These are phyloP conservation scores for Aureobasidium sp. DNA, from an alignment of 2,329 filamentous ascomycete species.

Conservation along the genomic window DNA sequence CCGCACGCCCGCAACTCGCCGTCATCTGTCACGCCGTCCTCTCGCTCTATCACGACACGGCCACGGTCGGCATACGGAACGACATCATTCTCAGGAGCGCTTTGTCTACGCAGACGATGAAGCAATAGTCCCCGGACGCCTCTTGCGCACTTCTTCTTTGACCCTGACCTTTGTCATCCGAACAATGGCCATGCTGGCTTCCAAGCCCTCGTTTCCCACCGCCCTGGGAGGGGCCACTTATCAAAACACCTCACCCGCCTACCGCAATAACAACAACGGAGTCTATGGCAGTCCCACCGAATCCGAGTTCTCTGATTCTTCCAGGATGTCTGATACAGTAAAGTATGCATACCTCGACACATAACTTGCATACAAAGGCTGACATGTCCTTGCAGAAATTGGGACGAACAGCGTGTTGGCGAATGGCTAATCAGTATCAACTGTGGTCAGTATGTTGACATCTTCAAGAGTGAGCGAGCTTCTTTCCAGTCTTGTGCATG, in stretches of 20 bases:
- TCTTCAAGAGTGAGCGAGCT: slow-evolving; percentile 60
- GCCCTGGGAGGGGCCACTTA: slow-evolving; percentile 22
- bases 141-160: slow-evolving; percentile 7
- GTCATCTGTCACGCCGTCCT: not conserved
- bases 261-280: slow-evolving; percentile 30
- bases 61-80: not conserved
- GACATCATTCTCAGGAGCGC: not conserved
- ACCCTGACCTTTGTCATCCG: slow-evolving; percentile 3
- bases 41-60: not conserved
- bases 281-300: slow-evolving; percentile 77
- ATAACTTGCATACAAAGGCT: not conserved
- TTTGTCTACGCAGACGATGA: slow-evolving; percentile 4
- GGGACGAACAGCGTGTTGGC: slow-evolving; percentile 86
- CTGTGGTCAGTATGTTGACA: slow-evolving; percentile 84
- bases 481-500: not conserved
- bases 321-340: slow-evolving; percentile 61
- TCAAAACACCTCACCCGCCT: slow-evolving; percentile 20
- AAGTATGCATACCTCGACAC: slow-evolving; percentile 27
- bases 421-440: slow-evolving; percentile 89
- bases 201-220: slow-evolving; percentile 63
- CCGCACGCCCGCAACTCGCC: not conserved
- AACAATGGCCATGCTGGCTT: slow-evolving; percentile 69
- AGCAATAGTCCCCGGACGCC: slow-evolving; percentile 6
- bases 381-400: slow-evolving; percentile 43
- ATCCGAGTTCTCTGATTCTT: slow-evolving; percentile 78